A percentile compares a stretch with the other conserved stretches of the same genome.
Conservation (phyloP, 2,329 filamentous ascomycete species). For the Aureobasidium vineae region DNA sequence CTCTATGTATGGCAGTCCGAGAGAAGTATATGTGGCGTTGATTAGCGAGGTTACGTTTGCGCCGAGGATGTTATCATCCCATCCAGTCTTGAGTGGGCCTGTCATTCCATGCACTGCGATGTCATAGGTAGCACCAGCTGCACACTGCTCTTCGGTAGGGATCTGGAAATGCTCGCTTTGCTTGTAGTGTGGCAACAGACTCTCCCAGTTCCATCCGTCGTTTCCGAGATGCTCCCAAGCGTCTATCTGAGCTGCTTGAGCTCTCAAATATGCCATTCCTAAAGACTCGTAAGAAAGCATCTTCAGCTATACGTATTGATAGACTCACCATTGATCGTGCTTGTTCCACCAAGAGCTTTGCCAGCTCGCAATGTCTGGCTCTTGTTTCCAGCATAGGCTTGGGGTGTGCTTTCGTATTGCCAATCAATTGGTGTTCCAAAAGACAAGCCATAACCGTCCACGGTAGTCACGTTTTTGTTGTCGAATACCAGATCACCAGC, state of each 20-base stretch:
- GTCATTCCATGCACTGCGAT: neutral
- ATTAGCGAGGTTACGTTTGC: conserved; percentile 32
- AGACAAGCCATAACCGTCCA: neutral
- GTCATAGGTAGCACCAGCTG: neutral
- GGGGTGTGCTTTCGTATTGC: conserved; percentile 44
- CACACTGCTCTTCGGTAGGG: neutral
- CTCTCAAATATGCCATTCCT: conserved; percentile 24
- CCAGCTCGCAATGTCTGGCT: conserved; percentile 31
- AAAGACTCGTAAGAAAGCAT: neutral
- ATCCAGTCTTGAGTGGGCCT: conserved; percentile 28
- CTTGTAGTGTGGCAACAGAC: conserved; percentile 30
- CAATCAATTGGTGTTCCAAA: conserved; percentile 15
- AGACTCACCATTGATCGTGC: conserved; percentile 40
- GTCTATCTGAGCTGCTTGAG: conserved; percentile 17
- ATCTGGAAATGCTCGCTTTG: conserved; percentile 16
- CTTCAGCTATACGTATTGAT: neutral
- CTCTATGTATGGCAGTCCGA: conserved; percentile 42
- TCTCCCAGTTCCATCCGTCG: conserved; percentile 19
- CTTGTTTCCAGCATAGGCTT: conserved; percentile 40
- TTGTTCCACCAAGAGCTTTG: conserved; percentile 42
- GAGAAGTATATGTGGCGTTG: conserved; percentile 39
- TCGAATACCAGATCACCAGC: conserved; percentile 16
- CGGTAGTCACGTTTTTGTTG: neutral
- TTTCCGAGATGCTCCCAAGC: conserved; percentile 24
- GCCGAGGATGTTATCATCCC: neutral